Percentiles rank a stretch among this genome's conserved stretches.
These are phyloP conservation scores for Pichia sp. DNA, from an alignment of 1,139 yeast species.

Conservation along the genomic window DNA sequence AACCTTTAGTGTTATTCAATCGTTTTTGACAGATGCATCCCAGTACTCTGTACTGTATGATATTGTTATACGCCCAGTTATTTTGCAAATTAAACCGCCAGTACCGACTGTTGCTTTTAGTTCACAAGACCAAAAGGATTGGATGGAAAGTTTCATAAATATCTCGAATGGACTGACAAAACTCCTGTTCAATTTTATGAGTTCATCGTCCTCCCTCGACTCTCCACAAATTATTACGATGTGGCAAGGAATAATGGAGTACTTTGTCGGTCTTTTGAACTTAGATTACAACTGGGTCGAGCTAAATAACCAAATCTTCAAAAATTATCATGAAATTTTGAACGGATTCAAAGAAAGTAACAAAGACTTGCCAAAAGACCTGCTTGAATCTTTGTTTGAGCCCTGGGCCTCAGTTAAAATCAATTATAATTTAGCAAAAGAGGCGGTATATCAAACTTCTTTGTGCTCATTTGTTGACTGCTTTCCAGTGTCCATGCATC, in stretches of 20 bases:
- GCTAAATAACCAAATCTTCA: conserved; percentile 49
- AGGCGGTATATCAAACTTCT: conserved; percentile 50
- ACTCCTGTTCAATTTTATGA: conserved; percentile 37
- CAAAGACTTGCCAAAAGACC: conserved; percentile 31
- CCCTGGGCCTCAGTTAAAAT: conserved; percentile 64
- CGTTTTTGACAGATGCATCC: conserved; percentile 59
- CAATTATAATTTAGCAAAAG: conserved; percentile 51
- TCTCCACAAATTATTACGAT: conserved; percentile 23
- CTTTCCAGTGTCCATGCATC: conserved; percentile 43
- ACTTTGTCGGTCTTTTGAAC: conserved; percentile 38
- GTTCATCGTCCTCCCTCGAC: not conserved
- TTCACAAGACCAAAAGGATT: conserved; percentile 34
- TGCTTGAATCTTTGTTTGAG: conserved; percentile 44
- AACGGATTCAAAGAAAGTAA: conserved; percentile 27
- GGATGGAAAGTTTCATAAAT: conserved; percentile 55
- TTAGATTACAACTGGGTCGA: conserved; percentile 40
- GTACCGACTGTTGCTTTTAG: not conserved
- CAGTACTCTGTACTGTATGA: conserved; percentile 54
- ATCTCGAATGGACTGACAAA: conserved; percentile 57
- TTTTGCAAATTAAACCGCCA: conserved; percentile 29
- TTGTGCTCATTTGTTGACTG: conserved; percentile 48
- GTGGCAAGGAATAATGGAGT: conserved; percentile 53
- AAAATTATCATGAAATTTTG: conserved; percentile 47
- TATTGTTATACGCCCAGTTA: conserved; percentile 43
- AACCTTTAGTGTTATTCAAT: conserved; percentile 75